Conservation (phyloP, 352 stramenopile species). For the Globisporangium acanthophoron region DNA sequence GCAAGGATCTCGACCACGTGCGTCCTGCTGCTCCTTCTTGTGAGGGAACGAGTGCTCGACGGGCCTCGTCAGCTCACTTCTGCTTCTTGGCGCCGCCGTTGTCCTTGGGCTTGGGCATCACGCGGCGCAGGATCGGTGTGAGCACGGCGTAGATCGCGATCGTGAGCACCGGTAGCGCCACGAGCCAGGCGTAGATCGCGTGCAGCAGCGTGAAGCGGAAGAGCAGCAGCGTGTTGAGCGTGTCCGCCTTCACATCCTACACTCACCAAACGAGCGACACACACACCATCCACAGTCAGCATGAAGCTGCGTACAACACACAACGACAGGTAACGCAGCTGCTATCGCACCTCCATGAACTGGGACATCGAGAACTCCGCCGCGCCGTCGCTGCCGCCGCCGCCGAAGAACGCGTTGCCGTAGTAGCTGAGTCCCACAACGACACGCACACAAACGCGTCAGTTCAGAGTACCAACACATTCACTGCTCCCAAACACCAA, state of each 20-base stretch:
- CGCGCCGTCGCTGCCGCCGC: constrained; percentile 24
- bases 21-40: no score
- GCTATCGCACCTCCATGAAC: constrained; percentile 41
- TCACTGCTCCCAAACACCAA: no score
- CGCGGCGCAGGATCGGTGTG: constrained; percentile 49
- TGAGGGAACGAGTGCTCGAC: no score
- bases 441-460: not conserved
- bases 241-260: constrained; percentile 65
- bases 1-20: no score
- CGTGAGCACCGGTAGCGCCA: constrained; percentile 56
- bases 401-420: constrained; percentile 38
- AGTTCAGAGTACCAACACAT: not conserved
- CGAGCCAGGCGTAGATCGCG: constrained; percentile 79
- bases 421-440: constrained; percentile 36
- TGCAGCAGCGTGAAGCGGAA: constrained; percentile 80
- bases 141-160: constrained; percentile 58
- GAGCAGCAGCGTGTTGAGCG: constrained; percentile 61
- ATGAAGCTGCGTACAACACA: not conserved
- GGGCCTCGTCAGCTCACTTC: not conserved
- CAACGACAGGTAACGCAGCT: not conserved
- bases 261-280: not conserved
- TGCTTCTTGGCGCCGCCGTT: constrained; percentile 19
- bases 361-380: constrained; percentile 59
- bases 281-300: not conserved
- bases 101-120: constrained; percentile 58